Evolutionary conservation across 805 yeast species (phyloP), one percentile per base, ranked within the genome.

Genomic region (Myxozyma kluyveri): DNA sequence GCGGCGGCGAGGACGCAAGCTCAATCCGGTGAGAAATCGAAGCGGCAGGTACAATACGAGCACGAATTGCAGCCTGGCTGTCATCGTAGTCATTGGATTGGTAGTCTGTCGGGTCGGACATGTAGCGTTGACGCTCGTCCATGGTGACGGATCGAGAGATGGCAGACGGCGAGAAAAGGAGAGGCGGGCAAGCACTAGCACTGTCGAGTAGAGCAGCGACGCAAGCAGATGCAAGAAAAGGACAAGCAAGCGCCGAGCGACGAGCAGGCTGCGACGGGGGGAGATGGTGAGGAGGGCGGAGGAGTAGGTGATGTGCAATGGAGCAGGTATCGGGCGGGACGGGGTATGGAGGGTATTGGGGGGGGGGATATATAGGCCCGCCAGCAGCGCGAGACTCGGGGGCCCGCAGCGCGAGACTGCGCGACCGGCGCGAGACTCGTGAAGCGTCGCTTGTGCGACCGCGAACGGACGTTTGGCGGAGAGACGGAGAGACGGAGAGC

Each of bases 81-180:
- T 50, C 50, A 22, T 29, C 45, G 40, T 21, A 36, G 24, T 29
- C 9, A 35, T 35, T 17, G 18, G 55, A 41, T 39, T 46, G 50
- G 45, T 37, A 46, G 40, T 46, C 55, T 41, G 42, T 40, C 27
- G 55, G 50, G 23, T 45, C 55, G 23, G 50, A 45, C 42, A 50
- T 37, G 36, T 39, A 48, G 26, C 32, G 42, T 12, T 38, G 45
- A n/a, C 33, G 33, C 33, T 18, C 42, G 42, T 47, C 45, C 50
- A 47, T 47, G 14, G 42, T 29, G 27, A 14, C 6, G n/a, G 19
- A 17, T 7, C 5, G 42, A 12, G 14, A 22, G 27, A 39, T 14
- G 42, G 14, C 29, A 14, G 14, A 14, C 9, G 39, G 41, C 14
- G 23, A 19, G 24, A 38, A 22, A 27, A 14, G 39, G 39, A 35